Base-by-base conservation (phyloP, 192 early-diverging fungal genomes). In the Linderina pennispora region DNA sequence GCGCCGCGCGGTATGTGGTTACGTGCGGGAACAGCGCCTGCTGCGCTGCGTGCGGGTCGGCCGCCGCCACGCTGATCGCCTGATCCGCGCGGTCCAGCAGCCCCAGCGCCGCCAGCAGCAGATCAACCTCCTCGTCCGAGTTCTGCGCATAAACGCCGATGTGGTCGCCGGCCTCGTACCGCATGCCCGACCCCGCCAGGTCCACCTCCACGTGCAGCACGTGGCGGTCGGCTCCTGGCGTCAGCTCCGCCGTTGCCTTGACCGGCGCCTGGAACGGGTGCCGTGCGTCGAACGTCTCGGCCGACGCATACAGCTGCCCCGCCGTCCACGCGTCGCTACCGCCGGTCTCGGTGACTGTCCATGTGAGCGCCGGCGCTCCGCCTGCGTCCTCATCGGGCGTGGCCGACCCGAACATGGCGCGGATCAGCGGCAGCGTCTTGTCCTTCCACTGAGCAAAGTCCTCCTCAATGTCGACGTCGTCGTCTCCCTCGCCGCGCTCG, bases 371-470 rank as follows among this genome's bases (percentile, higher is more conserved):
- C 4, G 55, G 51, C 44, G 50, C 51, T 5, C 38, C 13, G 28
- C 42, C 45, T 25, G 65, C 68, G 43, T 57, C 42, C 3, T 65
- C 52, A 6, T 63, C 60, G 34, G 67, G 65, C 8, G 75, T 55
- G 10, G 55, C 50, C 9, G 60, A 48, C 7, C 81, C 81, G 55
- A 94, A 80, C 36, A 80, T 77, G 40, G 78, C 77, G 50, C 83
- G 83, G 32, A 92, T 77, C 36, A 77, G 80, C 32, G 80, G 82
- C 79, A 94, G 77, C 53, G 88, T 81, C 25, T 80, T 76, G 7
- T 89, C 87, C 76, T 95, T 93, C 97, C 97, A 99, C 32, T 82
- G 81, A 23, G 92, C 62, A 60, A 93, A 99, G 61, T 99, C 94
- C 48, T 96, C 97, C 62, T 99, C 97, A 43, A 97, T 69, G 48